Conservation (phyloP, 768 basidiomycete species). For the Leccinum barrowsii region DNA sequence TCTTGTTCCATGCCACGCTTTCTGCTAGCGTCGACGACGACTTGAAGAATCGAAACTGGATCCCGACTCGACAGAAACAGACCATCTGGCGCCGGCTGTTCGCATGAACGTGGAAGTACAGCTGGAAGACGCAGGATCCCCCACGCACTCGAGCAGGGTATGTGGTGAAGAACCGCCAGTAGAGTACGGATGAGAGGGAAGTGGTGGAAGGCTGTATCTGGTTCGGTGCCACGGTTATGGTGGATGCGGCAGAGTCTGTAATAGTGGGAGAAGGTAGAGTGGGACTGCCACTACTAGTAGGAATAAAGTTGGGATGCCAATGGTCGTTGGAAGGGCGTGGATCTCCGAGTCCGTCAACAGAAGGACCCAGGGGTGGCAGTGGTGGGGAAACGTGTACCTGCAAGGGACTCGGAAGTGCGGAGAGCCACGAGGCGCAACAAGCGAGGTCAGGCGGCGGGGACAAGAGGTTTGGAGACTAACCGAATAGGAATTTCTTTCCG, state of each 20-base stretch:
- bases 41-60: constrained; percentile 1
- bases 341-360: constrained; percentile 14
- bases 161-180: constrained; percentile 11
- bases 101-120: constrained; percentile 20
- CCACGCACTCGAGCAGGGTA: constrained; percentile 16
- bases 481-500: no score
- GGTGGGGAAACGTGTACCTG: constrained; percentile 23
- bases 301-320: constrained; percentile 22
- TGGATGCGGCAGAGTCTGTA: constrained; percentile 7
- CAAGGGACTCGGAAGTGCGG: constrained; percentile 34
- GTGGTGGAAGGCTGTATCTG: background rate
- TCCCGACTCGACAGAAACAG: constrained; percentile 7
- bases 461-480: no score
- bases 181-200: constrained; percentile 1
- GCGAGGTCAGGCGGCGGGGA: no score
- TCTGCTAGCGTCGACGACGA: no score
- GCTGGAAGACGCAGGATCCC: constrained; percentile 2
- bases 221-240: constrained; percentile 7
- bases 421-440: constrained; percentile 34
- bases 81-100: constrained; percentile 10
- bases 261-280: constrained; percentile 2
- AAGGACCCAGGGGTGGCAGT: constrained; percentile 23
- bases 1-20: no score
- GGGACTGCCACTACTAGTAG: constrained; percentile 2
- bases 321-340: constrained; percentile 11